Conservation (phyloP, 1,284 basidiomycete species). For the Cutaneotrichosporon sp. region DNA sequence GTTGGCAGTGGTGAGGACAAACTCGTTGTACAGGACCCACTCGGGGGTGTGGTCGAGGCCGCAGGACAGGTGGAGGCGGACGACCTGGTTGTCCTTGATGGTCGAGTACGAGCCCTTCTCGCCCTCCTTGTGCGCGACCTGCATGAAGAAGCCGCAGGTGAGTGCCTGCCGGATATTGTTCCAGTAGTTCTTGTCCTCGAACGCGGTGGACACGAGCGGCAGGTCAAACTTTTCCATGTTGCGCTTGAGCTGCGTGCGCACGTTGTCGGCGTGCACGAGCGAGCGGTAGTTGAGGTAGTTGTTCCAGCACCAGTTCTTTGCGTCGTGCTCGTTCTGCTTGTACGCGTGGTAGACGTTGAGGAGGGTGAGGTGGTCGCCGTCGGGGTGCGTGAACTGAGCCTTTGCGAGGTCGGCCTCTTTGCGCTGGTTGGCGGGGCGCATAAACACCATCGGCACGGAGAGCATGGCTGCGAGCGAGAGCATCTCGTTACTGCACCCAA, state of each 20-base stretch:
- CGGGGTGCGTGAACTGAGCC: slow-evolving; percentile 80
- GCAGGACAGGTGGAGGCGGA: slow-evolving; percentile 89
- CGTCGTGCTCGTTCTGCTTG: slow-evolving; percentile 67
- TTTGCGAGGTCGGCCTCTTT: slow-evolving; percentile 91
- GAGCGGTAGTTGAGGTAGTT: slow-evolving; percentile 84
- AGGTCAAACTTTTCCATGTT: slow-evolving; percentile 89
- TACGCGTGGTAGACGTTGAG: slow-evolving; percentile 96
- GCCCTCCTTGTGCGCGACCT: slow-evolving; percentile 92
- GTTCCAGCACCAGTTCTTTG: slow-evolving; percentile 83
- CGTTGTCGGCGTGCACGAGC: slow-evolving; percentile 88
- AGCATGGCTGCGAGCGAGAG: slow-evolving; percentile 94
- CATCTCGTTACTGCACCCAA: slow-evolving; percentile 93
- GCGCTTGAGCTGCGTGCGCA: slow-evolving; percentile 83
- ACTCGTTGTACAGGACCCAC: slow-evolving; percentile 98
- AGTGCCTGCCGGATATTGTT: slow-evolving; percentile 76
- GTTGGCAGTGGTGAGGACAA: slow-evolving; percentile 79
- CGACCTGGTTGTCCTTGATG: slow-evolving; percentile 88
- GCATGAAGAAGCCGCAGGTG: slow-evolving; percentile 97
- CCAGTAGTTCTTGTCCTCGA: slow-evolving; percentile 73
- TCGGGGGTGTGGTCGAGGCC: slow-evolving; percentile 89
- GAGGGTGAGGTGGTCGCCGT: slow-evolving; percentile 91
- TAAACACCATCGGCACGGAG: slow-evolving; percentile 85
- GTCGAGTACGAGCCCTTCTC: slow-evolving; percentile 80
- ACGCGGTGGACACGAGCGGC: slow-evolving; percentile 66
- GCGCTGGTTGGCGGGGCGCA: slow-evolving; percentile 80